Conservation (phyloP, 2,329 filamentous ascomycete genomes). For the Diplodia scrobiculata region DNA sequence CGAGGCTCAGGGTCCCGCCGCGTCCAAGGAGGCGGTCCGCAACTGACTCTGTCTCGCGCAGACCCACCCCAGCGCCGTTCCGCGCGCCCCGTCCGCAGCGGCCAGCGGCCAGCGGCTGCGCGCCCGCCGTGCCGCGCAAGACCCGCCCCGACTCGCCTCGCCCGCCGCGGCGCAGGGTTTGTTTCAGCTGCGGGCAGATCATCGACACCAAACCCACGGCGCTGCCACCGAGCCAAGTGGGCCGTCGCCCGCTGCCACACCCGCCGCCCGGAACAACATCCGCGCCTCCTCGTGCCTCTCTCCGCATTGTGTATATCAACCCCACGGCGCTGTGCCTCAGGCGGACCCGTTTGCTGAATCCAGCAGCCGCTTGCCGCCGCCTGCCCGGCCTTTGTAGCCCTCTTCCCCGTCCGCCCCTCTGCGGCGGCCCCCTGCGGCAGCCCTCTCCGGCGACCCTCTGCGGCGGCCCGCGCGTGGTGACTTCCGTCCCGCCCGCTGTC, state of each 20-base stretch:
- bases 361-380: neutral
- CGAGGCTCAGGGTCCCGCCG: neutral
- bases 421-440: too few species aligned
- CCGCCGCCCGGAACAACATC: slow-evolving; percentile 1
- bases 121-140: neutral
- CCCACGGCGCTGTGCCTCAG: neutral
- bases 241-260: slow-evolving; percentile 8
- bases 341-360: neutral
- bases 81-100: neutral
- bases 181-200: slow-evolving; percentile 25
- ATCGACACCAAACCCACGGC: slow-evolving; percentile 22
- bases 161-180: too few species aligned
- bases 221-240: slow-evolving; percentile 10
- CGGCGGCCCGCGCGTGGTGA: neutral
- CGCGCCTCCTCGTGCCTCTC: neutral
- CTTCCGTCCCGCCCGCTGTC: neutral
- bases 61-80: neutral
- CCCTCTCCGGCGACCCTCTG: too few species aligned
- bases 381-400: neutral
- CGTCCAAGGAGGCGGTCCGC: slow-evolving; percentile 8
- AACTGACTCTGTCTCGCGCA: neutral
- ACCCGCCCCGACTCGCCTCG: neutral
- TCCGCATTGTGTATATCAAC: slow-evolving; percentile 11
- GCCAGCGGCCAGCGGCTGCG: neutral
- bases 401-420: too few species aligned